Conservation (phyloP, 257 asterid genomes). For the Primulina tabacum region DNA sequence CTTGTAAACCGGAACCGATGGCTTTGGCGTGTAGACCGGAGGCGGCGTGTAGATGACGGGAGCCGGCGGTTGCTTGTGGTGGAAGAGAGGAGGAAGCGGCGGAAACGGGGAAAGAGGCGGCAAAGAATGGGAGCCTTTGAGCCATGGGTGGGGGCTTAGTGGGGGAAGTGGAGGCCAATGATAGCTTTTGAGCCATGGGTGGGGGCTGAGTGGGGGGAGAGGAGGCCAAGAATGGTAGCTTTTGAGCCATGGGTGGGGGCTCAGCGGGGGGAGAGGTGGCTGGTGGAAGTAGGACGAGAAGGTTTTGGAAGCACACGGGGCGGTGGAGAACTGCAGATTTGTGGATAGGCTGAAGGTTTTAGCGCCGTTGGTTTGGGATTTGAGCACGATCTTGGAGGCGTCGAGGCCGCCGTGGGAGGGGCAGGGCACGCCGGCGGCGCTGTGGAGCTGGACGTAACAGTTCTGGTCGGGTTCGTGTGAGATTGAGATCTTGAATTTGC, state of each 20-base stretch:
- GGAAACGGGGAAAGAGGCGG: conserved; percentile 11
- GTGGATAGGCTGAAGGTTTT: conserved; percentile 31
- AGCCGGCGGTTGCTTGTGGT: conserved; percentile 17
- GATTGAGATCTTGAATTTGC: conserved; percentile 37
- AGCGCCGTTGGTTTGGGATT: conserved; percentile 24
- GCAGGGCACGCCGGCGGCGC: conserved; percentile 42
- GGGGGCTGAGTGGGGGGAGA: conserved; percentile 14
- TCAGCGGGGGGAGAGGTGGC: conserved; percentile 33
- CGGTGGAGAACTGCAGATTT: conserved; percentile 40
- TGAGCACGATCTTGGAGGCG: conserved; percentile 31
- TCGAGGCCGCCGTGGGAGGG: conserved; percentile 33
- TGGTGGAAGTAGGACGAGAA: conserved; percentile 35
- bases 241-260: conserved; percentile 8
- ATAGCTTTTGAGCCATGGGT: conserved; percentile 8
- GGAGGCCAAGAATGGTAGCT: conserved; percentile 1
- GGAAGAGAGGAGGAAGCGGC: conserved; percentile 30
- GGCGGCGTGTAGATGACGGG: conserved; percentile 20
- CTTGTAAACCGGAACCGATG: no score
- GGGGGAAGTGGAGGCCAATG: not conserved
- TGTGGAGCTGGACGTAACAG: conserved; percentile 47
- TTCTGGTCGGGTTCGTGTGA: conserved; percentile 32
- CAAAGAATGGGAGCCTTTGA: not conserved
- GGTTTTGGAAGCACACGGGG: conserved; percentile 45
- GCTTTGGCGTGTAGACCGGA: no score
- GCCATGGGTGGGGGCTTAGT: not conserved